A percentile compares a stretch with the other conserved stretches of the same genome.
Conservation (phyloP, 2,329 filamentous ascomycete species). For the Neonectria hederae region DNA sequence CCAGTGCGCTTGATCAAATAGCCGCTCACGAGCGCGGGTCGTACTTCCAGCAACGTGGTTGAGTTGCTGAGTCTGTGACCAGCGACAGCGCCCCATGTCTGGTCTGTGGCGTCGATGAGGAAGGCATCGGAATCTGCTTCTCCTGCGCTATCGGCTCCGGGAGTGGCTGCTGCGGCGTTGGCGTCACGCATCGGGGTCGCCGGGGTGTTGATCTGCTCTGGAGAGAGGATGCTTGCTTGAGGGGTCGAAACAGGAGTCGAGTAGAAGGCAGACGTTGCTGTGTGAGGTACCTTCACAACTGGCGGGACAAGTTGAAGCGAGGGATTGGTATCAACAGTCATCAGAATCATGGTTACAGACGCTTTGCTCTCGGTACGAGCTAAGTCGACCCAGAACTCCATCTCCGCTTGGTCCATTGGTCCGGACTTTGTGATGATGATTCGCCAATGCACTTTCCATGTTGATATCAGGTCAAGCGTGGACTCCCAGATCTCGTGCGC, state of each 20-base stretch:
- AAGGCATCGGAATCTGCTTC: constrained; percentile 67
- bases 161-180: constrained; percentile 55
- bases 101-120: constrained; percentile 77
- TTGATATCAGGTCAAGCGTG: constrained; percentile 76
- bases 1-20: constrained; percentile 73
- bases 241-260: constrained; percentile 76
- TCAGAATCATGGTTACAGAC: constrained; percentile 64
- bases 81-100: constrained; percentile 78
- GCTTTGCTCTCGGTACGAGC: constrained; percentile 62
- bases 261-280: constrained; percentile 57
- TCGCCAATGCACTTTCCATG: constrained; percentile 78
- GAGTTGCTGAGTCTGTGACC: constrained; percentile 72
- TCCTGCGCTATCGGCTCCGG: constrained; percentile 52
- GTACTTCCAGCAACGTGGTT: constrained; percentile 62
- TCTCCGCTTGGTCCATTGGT: constrained; percentile 72
- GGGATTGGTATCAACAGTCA: constrained; percentile 73
- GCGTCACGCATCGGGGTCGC: constrained; percentile 57
- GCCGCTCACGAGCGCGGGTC: constrained; percentile 68
- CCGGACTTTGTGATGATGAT: constrained; percentile 78
- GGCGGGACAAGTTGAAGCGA: constrained; percentile 70
- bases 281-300: constrained; percentile 57
- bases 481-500: constrained; percentile 81
- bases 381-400: constrained; percentile 66
- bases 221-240: constrained; percentile 66
- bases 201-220: constrained; percentile 65